Percentiles rank a stretch among this genome's conserved stretches.
These are phyloP conservation scores for Lobosporangium transversale DNA, from an alignment of 192 early-diverging fungal species.

Conservation along the genomic window DNA sequence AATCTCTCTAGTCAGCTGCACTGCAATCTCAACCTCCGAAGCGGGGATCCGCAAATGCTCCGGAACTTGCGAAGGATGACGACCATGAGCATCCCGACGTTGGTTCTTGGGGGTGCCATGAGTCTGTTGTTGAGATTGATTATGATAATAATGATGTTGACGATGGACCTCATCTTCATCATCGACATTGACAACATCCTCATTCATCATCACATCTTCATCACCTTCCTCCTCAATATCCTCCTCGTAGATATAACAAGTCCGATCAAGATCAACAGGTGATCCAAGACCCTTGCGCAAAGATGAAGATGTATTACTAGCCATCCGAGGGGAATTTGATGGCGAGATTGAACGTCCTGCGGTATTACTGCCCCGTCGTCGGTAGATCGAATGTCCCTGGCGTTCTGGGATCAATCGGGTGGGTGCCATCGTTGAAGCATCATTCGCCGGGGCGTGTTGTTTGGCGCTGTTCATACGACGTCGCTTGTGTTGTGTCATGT, in stretches of 20 bases:
- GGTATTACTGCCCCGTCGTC: not conserved
- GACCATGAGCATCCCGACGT: not conserved
- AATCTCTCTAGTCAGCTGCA: conserved; percentile 42
- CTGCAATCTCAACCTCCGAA: conserved; percentile 28
- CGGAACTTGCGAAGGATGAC: conserved; percentile 8
- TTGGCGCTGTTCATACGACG: not conserved
- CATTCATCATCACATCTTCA: not conserved
- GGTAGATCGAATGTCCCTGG: conserved; percentile 11
- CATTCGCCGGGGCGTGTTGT: not conserved
- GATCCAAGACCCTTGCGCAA: conserved; percentile 12
- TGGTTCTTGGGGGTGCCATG: not conserved
- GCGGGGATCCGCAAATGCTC: conserved; percentile 24
- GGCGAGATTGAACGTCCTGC: not conserved
- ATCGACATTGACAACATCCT: conserved; percentile 5
- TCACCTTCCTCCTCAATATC: not conserved
- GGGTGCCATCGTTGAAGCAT: not conserved
- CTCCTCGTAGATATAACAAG: not conserved
- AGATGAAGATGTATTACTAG: not conserved
- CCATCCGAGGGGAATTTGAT: conserved; percentile 12
- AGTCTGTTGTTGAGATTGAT: not conserved
- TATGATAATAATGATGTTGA: not conserved
- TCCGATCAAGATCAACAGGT: conserved; percentile 10
- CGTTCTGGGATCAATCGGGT: conserved; percentile 3
- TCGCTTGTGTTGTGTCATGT: conserved; percentile 16
- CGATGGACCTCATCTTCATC: conserved; percentile 6